Evolutionary conservation across 2,329 filamentous ascomycete genomes (phyloP).

Genomic region (Colletotrichum camelliae): DNA sequence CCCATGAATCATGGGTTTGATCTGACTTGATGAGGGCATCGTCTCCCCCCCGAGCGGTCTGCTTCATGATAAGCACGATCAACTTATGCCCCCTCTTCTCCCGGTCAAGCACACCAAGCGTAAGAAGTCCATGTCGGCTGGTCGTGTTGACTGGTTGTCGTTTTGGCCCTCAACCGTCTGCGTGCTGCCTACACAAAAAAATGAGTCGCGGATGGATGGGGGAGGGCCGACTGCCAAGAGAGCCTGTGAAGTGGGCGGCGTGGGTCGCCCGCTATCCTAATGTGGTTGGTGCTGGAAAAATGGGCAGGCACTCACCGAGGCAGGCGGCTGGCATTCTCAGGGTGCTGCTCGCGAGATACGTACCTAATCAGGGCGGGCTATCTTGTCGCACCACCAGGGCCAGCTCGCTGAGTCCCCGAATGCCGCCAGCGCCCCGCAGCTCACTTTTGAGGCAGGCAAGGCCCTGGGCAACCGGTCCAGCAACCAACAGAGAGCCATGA

Average conservation of each 20-base stretch:
- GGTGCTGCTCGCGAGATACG: not conserved
- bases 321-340: not conserved
- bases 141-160: not conserved
- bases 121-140: not conserved
- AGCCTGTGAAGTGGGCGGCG: not conserved
- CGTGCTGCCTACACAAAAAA: not conserved
- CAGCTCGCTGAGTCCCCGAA: slow-evolving; percentile 11
- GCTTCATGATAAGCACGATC: not conserved
- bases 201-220: not conserved
- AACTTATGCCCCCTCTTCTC: not conserved
- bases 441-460: slow-evolving; percentile 1
- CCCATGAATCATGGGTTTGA: not conserved
- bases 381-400: not conserved
- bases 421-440: slow-evolving; percentile 16
- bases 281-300: not conserved
- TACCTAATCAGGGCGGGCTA: not conserved
- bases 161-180: not conserved
- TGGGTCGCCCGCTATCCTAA: not conserved
- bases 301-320: not conserved
- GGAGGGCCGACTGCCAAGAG: not conserved
- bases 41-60: not conserved
- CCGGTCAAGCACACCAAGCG: not conserved
- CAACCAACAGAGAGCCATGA: slow-evolving; percentile 21
- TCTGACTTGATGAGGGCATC: not conserved
- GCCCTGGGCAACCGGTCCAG: slow-evolving; percentile 14